Conservation (phyloP, 1,284 basidiomycete genomes). For the Peniophora sp. region DNA sequence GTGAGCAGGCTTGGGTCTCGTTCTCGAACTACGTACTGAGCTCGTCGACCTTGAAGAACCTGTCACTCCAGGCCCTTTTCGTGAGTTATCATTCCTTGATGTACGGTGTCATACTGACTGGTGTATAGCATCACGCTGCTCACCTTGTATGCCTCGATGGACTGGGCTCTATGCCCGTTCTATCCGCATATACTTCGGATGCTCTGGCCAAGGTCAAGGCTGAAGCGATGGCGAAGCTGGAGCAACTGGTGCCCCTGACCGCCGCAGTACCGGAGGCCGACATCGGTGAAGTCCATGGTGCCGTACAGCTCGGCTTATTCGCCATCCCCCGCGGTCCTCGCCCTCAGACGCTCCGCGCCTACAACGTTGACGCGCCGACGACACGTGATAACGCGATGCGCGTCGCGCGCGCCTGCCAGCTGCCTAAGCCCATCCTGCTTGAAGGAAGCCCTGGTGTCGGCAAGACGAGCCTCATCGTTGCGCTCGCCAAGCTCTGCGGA, state of each 20-base stretch:
- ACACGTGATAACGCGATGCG: slow-evolving; percentile 86
- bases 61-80: slow-evolving; percentile 53
- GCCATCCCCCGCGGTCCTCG: slow-evolving; percentile 55
- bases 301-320: slow-evolving; percentile 73
- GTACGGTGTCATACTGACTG: slow-evolving; percentile 1
- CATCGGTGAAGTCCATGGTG: slow-evolving; percentile 25
- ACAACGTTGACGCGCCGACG: slow-evolving; percentile 87
- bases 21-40: slow-evolving; percentile 71
- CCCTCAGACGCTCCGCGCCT: slow-evolving; percentile 32
- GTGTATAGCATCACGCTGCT: slow-evolving; percentile 73
- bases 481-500: slow-evolving; percentile 78
- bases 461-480: slow-evolving; percentile 91
- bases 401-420: slow-evolving; percentile 84
- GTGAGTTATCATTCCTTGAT: slow-evolving; percentile 39
- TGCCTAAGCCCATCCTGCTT: slow-evolving; percentile 87
- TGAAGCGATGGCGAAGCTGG: slow-evolving; percentile 40
- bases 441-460: slow-evolving; percentile 99
- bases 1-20: slow-evolving; percentile 76
- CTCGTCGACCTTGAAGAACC: slow-evolving; percentile 22
- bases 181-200: slow-evolving; percentile 45
- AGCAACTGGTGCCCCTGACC: slow-evolving; percentile 42
- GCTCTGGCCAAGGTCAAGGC: slow-evolving; percentile 40
- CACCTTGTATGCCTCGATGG: slow-evolving; percentile 85
- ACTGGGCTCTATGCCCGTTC: slow-evolving; percentile 68
- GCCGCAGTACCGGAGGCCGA: slow-evolving; percentile 10